Base-by-base conservation (phyloP, 208 protist species). In the Endotrypanum monterogeii region DNA sequence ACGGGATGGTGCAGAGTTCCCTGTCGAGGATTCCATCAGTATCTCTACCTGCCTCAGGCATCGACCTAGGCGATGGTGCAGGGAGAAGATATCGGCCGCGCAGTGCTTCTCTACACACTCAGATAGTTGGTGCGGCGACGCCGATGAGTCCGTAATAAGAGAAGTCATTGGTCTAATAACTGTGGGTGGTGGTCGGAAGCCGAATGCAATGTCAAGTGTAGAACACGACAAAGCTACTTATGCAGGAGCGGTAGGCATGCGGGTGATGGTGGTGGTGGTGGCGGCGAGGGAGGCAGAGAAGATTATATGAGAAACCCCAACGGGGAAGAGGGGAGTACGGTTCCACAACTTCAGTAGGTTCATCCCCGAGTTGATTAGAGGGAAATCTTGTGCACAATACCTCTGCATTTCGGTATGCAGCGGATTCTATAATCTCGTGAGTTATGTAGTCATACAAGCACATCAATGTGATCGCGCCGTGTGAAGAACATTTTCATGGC, bases 51-150 rank as follows among this genome's bases (percentile, higher is more conserved):
- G 28, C 35, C 30, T 37, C n/a, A 76, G 3, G 41, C 63, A 71
- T 46, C 35, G 61, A 28, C 32, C 7, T 20, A 80, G 63, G 14
- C 70, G 70, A 66, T 76, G 41, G 12, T 76, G 60, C 54, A 76
- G 12, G 41, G 58, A 69, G 48, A 54, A 74, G 50, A 74, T 71
- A 35, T 74, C 76, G 11, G 68, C 76, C 9, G 63, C 69, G 54
- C 67, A 69, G 37, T 9, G 66, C 30, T 58, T 69, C 18, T 60
- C 62, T 30, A 28, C 74, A 41, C 37, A 25, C 4, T 48, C 48
- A 6, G 63, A 71, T 23, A 76, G 51, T 3, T 46, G 35, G 0
- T 48, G 20, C 9, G 63, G 23, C 35, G 72, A 32, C 20, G 61
- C 39, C 20, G 16, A 37, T 37, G 50, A 14, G 2, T 20, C 39